Conservation (phyloP, 1,284 basidiomycete genomes). For the Trichosporon coremiiforme region DNA sequence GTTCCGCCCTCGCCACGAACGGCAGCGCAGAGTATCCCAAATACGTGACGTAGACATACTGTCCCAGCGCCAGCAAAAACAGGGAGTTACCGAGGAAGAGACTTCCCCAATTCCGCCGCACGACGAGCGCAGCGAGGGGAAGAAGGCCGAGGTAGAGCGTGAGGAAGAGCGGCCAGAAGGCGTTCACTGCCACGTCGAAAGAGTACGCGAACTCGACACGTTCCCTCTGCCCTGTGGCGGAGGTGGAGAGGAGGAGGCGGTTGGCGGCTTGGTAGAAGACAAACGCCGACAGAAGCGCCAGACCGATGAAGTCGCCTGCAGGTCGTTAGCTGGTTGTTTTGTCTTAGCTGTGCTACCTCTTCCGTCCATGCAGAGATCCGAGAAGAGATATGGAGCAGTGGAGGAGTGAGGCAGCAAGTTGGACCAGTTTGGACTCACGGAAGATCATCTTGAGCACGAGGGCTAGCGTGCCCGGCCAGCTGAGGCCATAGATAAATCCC, state of each 20-base stretch:
- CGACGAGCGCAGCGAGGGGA: constrained; percentile 76
- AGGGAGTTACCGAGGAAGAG: constrained; percentile 88
- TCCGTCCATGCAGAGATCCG: no score
- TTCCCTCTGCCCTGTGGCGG: constrained; percentile 66
- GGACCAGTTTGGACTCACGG: constrained; percentile 53
- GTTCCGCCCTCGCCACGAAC: constrained; percentile 81
- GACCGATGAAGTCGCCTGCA: constrained; percentile 70
- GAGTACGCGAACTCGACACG: constrained; percentile 87
- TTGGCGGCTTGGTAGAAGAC: constrained; percentile 80
- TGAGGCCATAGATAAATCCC: constrained; percentile 77
- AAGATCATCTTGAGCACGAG: constrained; percentile 78
- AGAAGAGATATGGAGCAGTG: no score
- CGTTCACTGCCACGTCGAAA: constrained; percentile 92
- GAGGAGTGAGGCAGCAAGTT: no score
- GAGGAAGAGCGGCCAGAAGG: constrained; percentile 89
- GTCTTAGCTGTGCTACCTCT: no score
- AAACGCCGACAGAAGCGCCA: constrained; percentile 72
- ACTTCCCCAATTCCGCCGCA: constrained; percentile 84
- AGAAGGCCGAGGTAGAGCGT: constrained; percentile 83
- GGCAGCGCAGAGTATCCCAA: constrained; percentile 85
- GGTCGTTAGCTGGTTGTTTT: background rate
- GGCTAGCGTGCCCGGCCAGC: constrained; percentile 62
- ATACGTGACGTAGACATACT: constrained; percentile 88
- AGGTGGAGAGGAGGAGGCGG: constrained; percentile 67
- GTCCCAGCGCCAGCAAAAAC: constrained; percentile 79